A percentile compares a stretch with the other conserved stretches of the same genome.
Evolutionary conservation across 2,329 filamentous ascomycete species (phyloP).

Genomic region (Phialophora chinensis): DNA sequence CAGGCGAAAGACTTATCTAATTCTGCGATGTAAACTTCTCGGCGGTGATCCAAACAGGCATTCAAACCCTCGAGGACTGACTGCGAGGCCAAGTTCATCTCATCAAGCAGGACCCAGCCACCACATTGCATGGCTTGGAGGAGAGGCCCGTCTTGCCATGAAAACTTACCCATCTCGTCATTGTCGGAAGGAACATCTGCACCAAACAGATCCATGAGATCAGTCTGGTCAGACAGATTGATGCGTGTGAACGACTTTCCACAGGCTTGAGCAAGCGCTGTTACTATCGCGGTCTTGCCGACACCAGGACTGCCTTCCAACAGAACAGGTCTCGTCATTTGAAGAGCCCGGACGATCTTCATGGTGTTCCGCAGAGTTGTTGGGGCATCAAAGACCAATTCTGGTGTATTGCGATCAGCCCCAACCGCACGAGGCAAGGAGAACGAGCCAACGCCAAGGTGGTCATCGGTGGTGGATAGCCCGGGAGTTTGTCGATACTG

Average conservation of each 20-base stretch:
- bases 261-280: slow-evolving; percentile 78
- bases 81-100: slow-evolving; percentile 98
- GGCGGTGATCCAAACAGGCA: slow-evolving; percentile 93
- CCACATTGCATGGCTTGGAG: slow-evolving; percentile 95
- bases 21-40: slow-evolving; percentile 93
- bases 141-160: slow-evolving; percentile 95
- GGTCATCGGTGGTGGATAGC: slow-evolving; percentile 59
- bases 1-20: slow-evolving; percentile 91
- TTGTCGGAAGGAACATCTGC: slow-evolving; percentile 95
- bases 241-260: slow-evolving; percentile 87
- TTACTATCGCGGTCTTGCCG: slow-evolving; percentile 92
- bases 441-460: slow-evolving; percentile 76
- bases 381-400: slow-evolving; percentile 82
- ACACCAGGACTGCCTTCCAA: slow-evolving; percentile 98
- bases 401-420: slow-evolving; percentile 58
- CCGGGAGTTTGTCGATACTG: slow-evolving; percentile 70
- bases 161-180: slow-evolving; percentile 86
- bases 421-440: slow-evolving; percentile 55
- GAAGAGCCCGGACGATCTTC: slow-evolving; percentile 85
- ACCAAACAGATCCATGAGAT: slow-evolving; percentile 95
- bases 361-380: slow-evolving; percentile 91
- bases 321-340: slow-evolving; percentile 87
- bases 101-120: slow-evolving; percentile 94
- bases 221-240: slow-evolving; percentile 97
- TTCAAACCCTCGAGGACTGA: slow-evolving; percentile 96